These are phyloP conservation scores for Boechera stricta DNA, from an alignment of 345 rosid genomes.

Conservation along the genomic window DNA sequence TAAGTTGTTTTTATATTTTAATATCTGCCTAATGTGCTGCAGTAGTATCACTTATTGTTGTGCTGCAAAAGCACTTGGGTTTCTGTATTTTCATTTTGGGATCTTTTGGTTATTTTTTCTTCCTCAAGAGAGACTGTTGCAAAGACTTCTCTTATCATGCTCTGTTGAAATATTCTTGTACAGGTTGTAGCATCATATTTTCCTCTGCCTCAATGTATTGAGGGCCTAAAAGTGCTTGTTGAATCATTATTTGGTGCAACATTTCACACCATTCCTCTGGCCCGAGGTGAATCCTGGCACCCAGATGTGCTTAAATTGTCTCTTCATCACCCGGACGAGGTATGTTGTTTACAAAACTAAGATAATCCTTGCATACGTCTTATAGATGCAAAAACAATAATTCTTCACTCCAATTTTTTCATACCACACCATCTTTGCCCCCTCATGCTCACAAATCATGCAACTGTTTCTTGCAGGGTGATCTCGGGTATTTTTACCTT, in stretches of 20 bases:
- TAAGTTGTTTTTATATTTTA: slow-evolving; percentile 53
- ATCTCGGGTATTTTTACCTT: slow-evolving; percentile 87
- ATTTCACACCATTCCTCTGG: slow-evolving; percentile 61
- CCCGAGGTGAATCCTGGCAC: slow-evolving; percentile 97
- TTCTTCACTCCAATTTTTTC: neutral
- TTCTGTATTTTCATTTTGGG: slow-evolving; percentile 3
- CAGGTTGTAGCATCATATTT: slow-evolving; percentile 93
- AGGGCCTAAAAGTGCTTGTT: slow-evolving; percentile 81
- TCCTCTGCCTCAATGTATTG: slow-evolving; percentile 79
- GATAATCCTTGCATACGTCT: neutral
- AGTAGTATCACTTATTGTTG: neutral
- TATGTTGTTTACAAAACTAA: slow-evolving; percentile 40
- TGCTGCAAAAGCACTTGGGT: slow-evolving; percentile 9
- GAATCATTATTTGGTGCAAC: slow-evolving; percentile 85
- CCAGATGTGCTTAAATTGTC: slow-evolving; percentile 84
- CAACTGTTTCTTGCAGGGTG: slow-evolving; percentile 65
- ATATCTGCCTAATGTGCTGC: neutral
- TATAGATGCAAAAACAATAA: neutral
- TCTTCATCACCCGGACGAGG: slow-evolving; percentile 94
- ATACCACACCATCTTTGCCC: slow-evolving; percentile 8
- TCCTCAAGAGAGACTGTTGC: neutral
- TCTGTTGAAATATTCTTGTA: slow-evolving; percentile 23
- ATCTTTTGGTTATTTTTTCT: slow-evolving; percentile 3
- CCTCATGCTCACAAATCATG: slow-evolving; percentile 28
- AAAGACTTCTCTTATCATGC: neutral